Conservation (phyloP, 805 yeast genomes). For the Yarrowia porcina region DNA sequence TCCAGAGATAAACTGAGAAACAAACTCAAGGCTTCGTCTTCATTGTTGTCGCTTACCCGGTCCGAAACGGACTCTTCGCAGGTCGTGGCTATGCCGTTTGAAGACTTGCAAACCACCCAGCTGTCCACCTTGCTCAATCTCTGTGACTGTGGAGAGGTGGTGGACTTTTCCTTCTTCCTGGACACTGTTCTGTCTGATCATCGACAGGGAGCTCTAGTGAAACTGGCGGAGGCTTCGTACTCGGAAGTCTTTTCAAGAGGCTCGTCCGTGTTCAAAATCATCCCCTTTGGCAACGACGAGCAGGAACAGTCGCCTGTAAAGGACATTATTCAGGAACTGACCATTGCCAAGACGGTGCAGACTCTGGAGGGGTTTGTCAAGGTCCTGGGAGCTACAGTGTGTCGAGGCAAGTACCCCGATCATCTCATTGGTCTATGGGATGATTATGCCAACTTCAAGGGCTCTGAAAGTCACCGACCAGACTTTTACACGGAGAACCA, state of each 20-base stretch:
- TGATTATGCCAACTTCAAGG: slow-evolving; percentile 35
- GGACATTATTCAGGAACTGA: slow-evolving; percentile 48
- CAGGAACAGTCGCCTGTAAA: slow-evolving; percentile 44
- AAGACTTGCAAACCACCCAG: slow-evolving; percentile 40
- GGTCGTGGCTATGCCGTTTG: slow-evolving; percentile 38
- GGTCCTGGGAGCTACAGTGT: slow-evolving; percentile 46
- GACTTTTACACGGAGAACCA: slow-evolving; percentile 40
- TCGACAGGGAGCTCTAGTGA: slow-evolving; percentile 36
- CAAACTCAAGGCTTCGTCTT: slow-evolving; percentile 51
- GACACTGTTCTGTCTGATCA: slow-evolving; percentile 27
- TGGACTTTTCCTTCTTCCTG: slow-evolving; percentile 39
- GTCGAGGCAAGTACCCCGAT: slow-evolving; percentile 46
- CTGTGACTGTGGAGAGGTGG: slow-evolving; percentile 39
- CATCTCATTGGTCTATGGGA: slow-evolving; percentile 48
- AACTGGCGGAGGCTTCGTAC: slow-evolving; percentile 49
- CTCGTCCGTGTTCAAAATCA: slow-evolving; percentile 46
- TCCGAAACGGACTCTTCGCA: slow-evolving; percentile 30
- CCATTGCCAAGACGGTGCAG: slow-evolving; percentile 44
- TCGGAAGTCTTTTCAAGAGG: slow-evolving; percentile 44
- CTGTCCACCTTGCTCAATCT: slow-evolving; percentile 39
- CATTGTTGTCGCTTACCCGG: slow-evolving; percentile 44
- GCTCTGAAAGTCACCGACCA: slow-evolving; percentile 43
- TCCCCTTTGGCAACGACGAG: slow-evolving; percentile 50
- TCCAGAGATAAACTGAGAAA: slow-evolving; percentile 54
- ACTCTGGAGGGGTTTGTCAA: slow-evolving; percentile 46